These are phyloP conservation scores for Polyporus tsugae DNA, from an alignment of 1,284 basidiomycete species.

Conservation along the genomic window DNA sequence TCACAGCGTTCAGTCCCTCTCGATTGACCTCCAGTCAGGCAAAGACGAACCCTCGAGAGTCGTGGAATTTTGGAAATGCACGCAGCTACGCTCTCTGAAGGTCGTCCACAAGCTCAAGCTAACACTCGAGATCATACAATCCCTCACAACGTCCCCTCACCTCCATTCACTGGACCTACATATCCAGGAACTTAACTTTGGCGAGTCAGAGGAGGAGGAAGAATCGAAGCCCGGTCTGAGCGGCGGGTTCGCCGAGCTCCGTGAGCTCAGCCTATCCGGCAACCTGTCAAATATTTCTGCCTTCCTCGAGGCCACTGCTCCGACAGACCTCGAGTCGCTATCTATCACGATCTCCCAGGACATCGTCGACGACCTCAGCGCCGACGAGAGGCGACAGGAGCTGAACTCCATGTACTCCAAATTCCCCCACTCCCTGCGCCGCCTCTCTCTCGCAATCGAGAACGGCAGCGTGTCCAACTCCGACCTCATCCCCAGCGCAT, in stretches of 20 bases:
- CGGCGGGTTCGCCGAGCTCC: constrained; percentile 7
- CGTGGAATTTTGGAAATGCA: constrained; percentile 11
- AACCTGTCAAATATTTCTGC: neutral
- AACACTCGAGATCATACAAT: neutral
- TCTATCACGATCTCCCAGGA: constrained; percentile 1
- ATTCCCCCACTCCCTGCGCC: neutral
- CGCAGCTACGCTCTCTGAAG: constrained; percentile 1
- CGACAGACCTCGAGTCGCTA: constrained; percentile 3
- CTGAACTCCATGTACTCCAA: constrained; percentile 6
- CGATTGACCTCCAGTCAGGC: neutral
- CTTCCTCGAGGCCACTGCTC: constrained; percentile 10
- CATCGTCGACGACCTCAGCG: constrained; percentile 11
- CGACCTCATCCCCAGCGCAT: constrained; percentile 1
- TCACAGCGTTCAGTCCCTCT: neutral
- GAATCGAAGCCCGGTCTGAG: neutral
- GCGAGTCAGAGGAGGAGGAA: neutral
- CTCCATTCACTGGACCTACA: constrained; percentile 8
- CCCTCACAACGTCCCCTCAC: constrained; percentile 6
- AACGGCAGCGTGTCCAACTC: constrained; percentile 10
- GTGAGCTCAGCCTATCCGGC: constrained; percentile 7
- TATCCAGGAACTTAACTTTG: neutral
- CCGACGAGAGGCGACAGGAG: neutral
- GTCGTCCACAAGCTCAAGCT: neutral
- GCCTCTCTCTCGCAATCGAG: neutral
- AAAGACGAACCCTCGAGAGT: neutral